Base-by-base conservation (phyloP, 371 early-diverging fungal genomes). In the Mucor indicus region DNA sequence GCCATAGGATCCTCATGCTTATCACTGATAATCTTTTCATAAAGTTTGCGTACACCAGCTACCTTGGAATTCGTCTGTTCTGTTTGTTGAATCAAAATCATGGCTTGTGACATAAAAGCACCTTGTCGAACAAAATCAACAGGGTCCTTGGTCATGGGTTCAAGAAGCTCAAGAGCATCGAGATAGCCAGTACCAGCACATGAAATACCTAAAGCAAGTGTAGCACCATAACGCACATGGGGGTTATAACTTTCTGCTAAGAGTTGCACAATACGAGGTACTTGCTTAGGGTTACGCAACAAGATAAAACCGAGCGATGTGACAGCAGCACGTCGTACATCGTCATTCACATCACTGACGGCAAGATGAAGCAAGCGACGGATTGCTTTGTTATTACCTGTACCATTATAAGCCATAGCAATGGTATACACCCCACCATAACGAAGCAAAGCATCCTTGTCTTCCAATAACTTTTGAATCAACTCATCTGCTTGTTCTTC, bases 61-160 rank as follows among this genome's bases (percentile, higher is more conserved):
- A 87, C 89, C 71, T 90, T 89, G 48, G 86, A 77, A 45, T 83
- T 87, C 31, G 77, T 83, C 4, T 73, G 69, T 27, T 93, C 94
- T 63, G 96, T 99, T 56, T 93, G 94, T 70, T 99, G 98, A 52
- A 98, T 90, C 41, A 98, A 70, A 30, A 99, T 83, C 88, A 99
- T 94, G n/a, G 95, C 98, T 53, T 91, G 75, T 4, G 99, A 93
- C 58, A 99, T 96, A 37, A 94, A 81, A 11, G 99, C 99, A 48
- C 98, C 95, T 70, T 99, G 99, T 24, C 96, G 85, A 2, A 99
- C 99, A 75, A 90, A 98, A 61, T 98, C 96, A 22, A 93, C 92
- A 16, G 90, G 81, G 60, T 99, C 99, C 72, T 97, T 95, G 36
- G 92, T 86, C 89, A 99, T 89, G 17, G 97, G 98, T 67, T 99